Conservation (phyloP, 768 basidiomycete genomes). For the Floccularia luteovirens region DNA sequence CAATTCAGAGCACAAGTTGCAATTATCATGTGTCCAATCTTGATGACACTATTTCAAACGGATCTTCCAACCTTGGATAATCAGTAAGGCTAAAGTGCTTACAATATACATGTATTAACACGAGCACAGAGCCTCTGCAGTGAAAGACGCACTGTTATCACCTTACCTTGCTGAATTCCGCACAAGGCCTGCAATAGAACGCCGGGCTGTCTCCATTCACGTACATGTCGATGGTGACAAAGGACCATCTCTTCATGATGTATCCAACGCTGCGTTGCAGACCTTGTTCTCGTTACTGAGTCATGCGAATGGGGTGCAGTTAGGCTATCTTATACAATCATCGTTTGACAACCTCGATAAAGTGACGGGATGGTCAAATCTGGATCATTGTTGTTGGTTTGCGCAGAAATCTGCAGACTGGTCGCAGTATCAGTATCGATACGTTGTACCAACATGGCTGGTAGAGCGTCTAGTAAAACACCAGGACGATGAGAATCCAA, state of each 20-base stretch:
- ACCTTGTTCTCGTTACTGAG: slow-evolving; percentile 65
- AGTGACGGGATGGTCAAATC: slow-evolving; percentile 53
- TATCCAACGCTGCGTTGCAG: slow-evolving; percentile 66
- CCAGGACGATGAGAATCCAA: slow-evolving; percentile 42
- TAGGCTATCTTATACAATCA: slow-evolving; percentile 65
- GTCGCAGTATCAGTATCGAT: slow-evolving; percentile 91
- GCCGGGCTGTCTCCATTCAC: slow-evolving; percentile 86
- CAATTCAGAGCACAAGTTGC: slow-evolving; percentile 71
- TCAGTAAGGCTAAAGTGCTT: slow-evolving; percentile 42
- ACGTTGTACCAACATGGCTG: slow-evolving; percentile 77
- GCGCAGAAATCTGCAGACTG: slow-evolving; percentile 74
- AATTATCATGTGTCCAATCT: slow-evolving; percentile 62
- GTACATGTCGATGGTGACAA: slow-evolving; percentile 83
- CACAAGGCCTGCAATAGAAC: slow-evolving; percentile 67
- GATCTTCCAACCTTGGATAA: slow-evolving; percentile 52
- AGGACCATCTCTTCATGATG: slow-evolving; percentile 69
- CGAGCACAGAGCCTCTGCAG: slow-evolving; percentile 39
- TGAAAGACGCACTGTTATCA: slow-evolving; percentile 67
- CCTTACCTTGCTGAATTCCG: slow-evolving; percentile 83
- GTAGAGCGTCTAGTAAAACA: slow-evolving; percentile 68
- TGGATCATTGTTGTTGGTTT: slow-evolving; percentile 78
- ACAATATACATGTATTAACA: slow-evolving; percentile 3
- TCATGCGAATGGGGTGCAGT: slow-evolving; percentile 72
- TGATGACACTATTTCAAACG: slow-evolving; percentile 60
- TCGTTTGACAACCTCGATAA: slow-evolving; percentile 63